Evolutionary conservation across 768 basidiomycete species (phyloP), one percentile per base, ranked within the genome.

Genomic region (Phlegmacium glaucopus): DNA sequence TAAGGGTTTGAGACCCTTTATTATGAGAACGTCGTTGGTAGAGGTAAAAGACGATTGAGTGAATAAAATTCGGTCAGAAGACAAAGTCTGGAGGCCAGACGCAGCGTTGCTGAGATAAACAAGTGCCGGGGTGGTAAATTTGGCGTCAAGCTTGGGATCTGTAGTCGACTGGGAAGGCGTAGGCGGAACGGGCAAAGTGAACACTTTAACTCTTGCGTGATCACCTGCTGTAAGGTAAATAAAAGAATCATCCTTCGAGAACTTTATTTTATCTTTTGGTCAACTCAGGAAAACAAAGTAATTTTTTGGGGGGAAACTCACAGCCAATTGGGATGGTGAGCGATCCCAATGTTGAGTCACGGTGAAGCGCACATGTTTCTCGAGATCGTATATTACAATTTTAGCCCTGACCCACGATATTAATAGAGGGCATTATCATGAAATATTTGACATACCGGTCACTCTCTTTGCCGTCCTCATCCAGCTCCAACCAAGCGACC

Each of bases 341-440:
- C 89, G 80, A 62, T 96, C 92, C 94, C 94, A 98, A 32, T 74
- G 60, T 56, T 90, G 83, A 0, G 90, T 90, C 43, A 92, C 68
- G 0, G 84, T 88, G 59, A 77, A 87, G 25, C 83, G 75, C 11
- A 86, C 72, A n/a, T 80, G 67, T 51, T 77, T 80, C 36, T 66
- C 62, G 12, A 95, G 67, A 58, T 94, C 90, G 57, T 85, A 90
- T 8, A 93, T 77, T 36, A 92, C 80, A 39, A 94, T 75, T 61
- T 89, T 87, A 7, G 80, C 77, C 51, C 90, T 89, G 22, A 36
- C 22, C 22, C 22, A 22, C 22, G 12, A 8, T 4, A 9, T 35
- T 11, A 25, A 42, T 39, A 17, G 39, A 12, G 17, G 22, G 30
- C 8, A 40, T 26, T 52, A 39, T 44, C 39, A 9, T 7, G 16